Base-by-base conservation (phyloP, 768 basidiomycete species). In the Podaxis sp. region DNA sequence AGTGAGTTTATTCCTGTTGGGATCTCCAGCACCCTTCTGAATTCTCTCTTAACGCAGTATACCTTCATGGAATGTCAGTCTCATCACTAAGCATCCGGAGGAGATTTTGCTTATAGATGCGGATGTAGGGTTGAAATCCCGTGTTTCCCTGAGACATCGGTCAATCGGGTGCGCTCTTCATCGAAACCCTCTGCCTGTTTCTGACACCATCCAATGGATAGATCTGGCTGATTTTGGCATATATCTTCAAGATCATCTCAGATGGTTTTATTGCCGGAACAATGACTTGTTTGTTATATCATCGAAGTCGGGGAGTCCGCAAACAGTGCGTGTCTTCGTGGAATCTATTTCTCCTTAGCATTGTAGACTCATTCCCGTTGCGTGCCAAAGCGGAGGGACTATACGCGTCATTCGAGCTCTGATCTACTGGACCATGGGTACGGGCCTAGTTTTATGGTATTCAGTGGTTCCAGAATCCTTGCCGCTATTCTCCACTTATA, bases 361-460 rank as follows among this genome's bases (percentile, higher is more conserved):
- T 30, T 8, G 22, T 30, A 30, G 8, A 44, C 4, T 22, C 33
- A 3, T n/a, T 22, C 8, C 17, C 20, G 6, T 7, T 2, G 30
- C 7, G 10, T 58, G 17, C 8, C 10, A 13, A 8, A 58, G 57
- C 7, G 57, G 48, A 36, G 30, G 57, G 6, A 58, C 30, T 7
- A 49, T 58, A 58, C 57, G 48, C 7, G 46, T 49, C 4, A 33
- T 58, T 26, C 57, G 48, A 11, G 20, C 26, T 17, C 15, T 58
- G 33, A 58, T 58, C 4, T 58, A 58, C 46, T 58, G 58, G 58
- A 50, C 49, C 12, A 12, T 59, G n/a, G 41, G 49, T 17, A 59
- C 58, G 2, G 58, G 58, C n/a, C 30, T 50, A n/a, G 48, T 59
- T 38, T 28, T 59, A 22, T 59, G 58, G 58, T 59, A 33, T 30